A percentile compares a stretch with the other conserved stretches of the same genome.
These are phyloP conservation scores for Apophysomyces variabilis DNA, from an alignment of 371 early-diverging fungal genomes.

Conservation along the genomic window DNA sequence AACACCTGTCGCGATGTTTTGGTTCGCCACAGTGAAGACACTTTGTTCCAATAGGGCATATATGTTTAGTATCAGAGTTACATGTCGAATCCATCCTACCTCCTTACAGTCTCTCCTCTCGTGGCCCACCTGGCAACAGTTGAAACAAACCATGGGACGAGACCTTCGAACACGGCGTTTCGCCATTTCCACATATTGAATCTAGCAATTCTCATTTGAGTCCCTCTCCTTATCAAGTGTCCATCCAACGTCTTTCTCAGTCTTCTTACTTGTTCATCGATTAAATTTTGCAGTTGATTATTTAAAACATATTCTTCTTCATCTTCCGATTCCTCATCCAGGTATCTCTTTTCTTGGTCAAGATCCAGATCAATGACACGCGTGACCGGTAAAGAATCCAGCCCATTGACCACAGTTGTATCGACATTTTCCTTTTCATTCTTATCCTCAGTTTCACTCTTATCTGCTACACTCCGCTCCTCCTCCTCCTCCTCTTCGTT, in stretches of 20 bases:
- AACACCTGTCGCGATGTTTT: background rate
- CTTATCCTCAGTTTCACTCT: background rate
- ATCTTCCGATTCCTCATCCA: background rate
- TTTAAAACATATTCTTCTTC: background rate
- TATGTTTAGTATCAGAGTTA: background rate
- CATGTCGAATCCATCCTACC: background rate
- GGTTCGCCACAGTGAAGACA: conserved; percentile 1
- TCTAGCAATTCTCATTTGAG: background rate
- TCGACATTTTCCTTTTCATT: background rate
- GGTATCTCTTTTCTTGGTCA: conserved; percentile 1
- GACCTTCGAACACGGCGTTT: background rate
- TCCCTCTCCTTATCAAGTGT: no score
- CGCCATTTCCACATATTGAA: conserved; percentile 1
- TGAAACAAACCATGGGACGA: conserved; percentile 2
- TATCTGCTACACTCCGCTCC: background rate
- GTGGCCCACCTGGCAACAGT: background rate
- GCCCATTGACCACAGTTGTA: background rate
- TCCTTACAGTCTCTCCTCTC: background rate
- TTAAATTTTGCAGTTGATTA: conserved; percentile 1
- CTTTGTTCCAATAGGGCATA: background rate
- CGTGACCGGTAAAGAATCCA: background rate
- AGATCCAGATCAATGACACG: conserved; percentile 1
- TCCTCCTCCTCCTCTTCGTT: background rate
- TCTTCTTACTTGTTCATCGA: conserved; percentile 5
- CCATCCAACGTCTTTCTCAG: background rate